Base-by-base conservation (phyloP, 2,329 filamentous ascomycete species). In the Fusarium beomiforme region DNA sequence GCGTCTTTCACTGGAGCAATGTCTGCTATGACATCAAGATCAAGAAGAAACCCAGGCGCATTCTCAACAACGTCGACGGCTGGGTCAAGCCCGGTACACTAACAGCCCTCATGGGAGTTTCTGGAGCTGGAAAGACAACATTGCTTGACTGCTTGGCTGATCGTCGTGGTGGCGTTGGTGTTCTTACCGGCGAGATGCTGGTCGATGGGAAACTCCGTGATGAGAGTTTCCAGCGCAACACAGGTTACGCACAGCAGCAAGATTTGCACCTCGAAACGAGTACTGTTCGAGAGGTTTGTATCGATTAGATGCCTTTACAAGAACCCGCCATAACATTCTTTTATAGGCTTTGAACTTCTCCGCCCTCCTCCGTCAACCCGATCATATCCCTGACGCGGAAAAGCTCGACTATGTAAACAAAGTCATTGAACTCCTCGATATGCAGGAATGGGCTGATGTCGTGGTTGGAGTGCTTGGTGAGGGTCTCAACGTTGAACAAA, bases 91-190 rank as follows among this genome's bases (percentile, higher is more conserved):
- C 91, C 1, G 91, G 91, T 54, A 93, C 91, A 21, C 81, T 92
- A 26, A 93, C 91, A 8, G 91, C 90, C 14, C 84, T 92, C 1
- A 93, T 93, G 91, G 90, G 79, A n/a, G 77, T 78, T 1, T 79
- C 79, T 1, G 79, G 79, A 10, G 79, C 79, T 12, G 79, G 91
- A 56, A 93, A 93, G 77, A 93, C 91, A 0, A 92, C 91, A 2
- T 82, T 93, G n/a, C 81, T 93, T 37, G 78, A 80, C 49, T 89
- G 89, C 23, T 84, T 93, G 59, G 91, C 91, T 36, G 90, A 89
- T 49, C 89, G 91, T 90, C n/a, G 91, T 89, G 1, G 91, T 92
- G 87, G 93, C 1, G 95, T 96, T 90, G 91, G 91, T 76, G 89
- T 92, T 41, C 90, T 93, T 46, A 85, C 84, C 14, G 91, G 91